Conservation (phyloP, 192 early-diverging fungal genomes). For the Cladochytrium replicatum region DNA sequence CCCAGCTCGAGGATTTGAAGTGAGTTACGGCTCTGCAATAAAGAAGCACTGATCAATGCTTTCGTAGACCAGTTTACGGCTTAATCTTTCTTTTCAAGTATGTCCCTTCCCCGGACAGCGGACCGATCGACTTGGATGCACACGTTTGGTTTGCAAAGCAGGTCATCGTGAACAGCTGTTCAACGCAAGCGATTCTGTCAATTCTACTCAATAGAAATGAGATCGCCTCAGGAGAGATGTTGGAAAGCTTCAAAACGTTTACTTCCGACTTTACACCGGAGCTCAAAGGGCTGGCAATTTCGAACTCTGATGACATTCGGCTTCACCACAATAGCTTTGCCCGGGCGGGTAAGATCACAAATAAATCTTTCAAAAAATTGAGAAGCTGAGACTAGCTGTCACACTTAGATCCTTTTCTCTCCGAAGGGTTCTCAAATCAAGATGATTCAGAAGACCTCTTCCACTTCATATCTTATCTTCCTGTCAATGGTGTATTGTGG, state of each 20-base stretch:
- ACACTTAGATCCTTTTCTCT: neutral
- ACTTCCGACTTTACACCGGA: neutral
- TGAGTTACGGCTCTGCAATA: neutral
- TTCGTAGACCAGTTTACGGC: neutral
- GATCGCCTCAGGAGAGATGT: neutral
- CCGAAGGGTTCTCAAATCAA: neutral
- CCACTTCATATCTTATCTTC: slow-evolving; percentile 2
- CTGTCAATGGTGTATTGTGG: slow-evolving; percentile 2
- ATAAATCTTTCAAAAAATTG: neutral
- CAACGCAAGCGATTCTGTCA: slow-evolving; percentile 4
- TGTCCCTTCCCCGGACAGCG: neutral
- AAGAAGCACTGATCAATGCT: neutral
- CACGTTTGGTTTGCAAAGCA: slow-evolving; percentile 1
- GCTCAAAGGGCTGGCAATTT: slow-evolving; percentile 3
- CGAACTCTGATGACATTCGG: slow-evolving; percentile 1
- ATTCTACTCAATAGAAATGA: neutral
- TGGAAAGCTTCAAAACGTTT: neutral
- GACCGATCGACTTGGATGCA: neutral
- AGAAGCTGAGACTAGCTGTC: neutral
- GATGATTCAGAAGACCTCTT: slow-evolving; percentile 3
- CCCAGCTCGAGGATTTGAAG: neutral
- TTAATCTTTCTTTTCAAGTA: slow-evolving; percentile 4
- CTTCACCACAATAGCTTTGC: neutral
- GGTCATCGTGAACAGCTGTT: slow-evolving; percentile 1
- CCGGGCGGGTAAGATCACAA: neutral